phyloP scores from a whole-genome alignment of 805 yeast genomes.

The Barnettozyma sucrosica region DNA sequence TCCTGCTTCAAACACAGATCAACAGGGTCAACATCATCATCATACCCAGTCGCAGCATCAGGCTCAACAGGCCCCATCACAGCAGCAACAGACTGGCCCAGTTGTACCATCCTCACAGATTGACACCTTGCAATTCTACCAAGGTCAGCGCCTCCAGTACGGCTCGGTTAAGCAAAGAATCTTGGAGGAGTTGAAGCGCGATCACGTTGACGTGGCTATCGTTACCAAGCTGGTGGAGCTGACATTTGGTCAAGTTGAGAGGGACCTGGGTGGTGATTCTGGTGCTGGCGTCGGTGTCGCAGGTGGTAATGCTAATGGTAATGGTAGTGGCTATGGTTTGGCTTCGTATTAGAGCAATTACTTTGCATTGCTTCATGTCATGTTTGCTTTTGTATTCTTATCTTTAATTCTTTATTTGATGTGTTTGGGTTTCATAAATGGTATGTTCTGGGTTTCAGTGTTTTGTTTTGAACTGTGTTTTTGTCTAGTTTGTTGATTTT shows the following conservation, averaged over 20 bases:
- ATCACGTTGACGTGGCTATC: constrained; percentile 6
- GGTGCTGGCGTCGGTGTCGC: neutral
- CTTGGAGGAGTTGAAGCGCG: constrained; percentile 16
- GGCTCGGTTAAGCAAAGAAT: constrained; percentile 14
- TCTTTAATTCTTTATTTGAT: neutral
- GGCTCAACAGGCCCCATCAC: neutral
- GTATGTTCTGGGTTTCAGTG: neutral
- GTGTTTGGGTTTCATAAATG: neutral
- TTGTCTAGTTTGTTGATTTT: neutral
- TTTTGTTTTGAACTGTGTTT: neutral
- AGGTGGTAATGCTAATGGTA: neutral
- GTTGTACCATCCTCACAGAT: constrained; percentile 1
- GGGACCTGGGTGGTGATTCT: constrained; percentile 11
- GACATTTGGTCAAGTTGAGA: constrained; percentile 19
- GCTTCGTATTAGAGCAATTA: neutral
- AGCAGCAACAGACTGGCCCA: neutral
- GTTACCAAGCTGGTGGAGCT: constrained; percentile 17
- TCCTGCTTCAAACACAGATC: neutral
- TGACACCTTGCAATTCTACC: constrained; percentile 13
- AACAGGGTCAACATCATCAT: constrained; percentile 4
- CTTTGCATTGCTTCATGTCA: neutral
- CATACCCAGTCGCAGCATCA: neutral
- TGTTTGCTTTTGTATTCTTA: neutral
- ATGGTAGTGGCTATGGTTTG: neutral
- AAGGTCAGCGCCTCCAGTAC: constrained; percentile 21